Conservation (phyloP, 75 land plant genomes). For the Cupressus sempervirens region DNA sequence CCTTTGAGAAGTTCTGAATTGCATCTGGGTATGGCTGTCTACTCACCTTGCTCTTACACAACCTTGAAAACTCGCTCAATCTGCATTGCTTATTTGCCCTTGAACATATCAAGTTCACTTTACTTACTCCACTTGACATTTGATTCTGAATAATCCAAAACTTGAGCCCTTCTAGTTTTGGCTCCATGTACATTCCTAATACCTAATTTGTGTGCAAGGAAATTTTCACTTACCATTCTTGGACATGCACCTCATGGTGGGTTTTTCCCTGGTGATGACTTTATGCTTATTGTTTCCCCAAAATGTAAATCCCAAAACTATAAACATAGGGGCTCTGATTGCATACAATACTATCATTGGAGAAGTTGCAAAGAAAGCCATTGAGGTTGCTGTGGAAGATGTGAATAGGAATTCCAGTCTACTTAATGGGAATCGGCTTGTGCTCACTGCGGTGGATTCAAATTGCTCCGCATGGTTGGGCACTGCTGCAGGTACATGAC, state of each 20-base stretch:
- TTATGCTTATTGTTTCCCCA: background rate
- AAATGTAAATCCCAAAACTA: background rate
- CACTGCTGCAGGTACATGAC: conserved; percentile 17
- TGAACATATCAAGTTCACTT: background rate
- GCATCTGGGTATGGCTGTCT: background rate
- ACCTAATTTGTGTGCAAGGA: background rate
- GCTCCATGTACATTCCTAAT: background rate
- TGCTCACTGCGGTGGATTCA: conserved; percentile 10
- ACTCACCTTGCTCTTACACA: background rate
- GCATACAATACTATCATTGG: conserved; percentile 19
- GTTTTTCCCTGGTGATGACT: background rate
- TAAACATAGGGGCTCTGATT: conserved; percentile 21
- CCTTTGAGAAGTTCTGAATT: background rate
- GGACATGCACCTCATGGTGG: background rate
- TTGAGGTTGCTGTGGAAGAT: conserved; percentile 25
- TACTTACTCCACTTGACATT: background rate
- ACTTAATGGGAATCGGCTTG: conserved; percentile 15
- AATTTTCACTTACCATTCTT: background rate
- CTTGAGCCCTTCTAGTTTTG: background rate
- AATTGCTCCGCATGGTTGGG: conserved; percentile 20
- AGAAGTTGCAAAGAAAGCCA: conserved; percentile 11
- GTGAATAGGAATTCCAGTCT: conserved; percentile 15
- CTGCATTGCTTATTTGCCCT: background rate
- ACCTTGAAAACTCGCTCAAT: background rate
- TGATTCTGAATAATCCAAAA: background rate